Base-by-base conservation (phyloP, 2,329 filamentous ascomycete species). In the Talaromyces marneffei region DNA sequence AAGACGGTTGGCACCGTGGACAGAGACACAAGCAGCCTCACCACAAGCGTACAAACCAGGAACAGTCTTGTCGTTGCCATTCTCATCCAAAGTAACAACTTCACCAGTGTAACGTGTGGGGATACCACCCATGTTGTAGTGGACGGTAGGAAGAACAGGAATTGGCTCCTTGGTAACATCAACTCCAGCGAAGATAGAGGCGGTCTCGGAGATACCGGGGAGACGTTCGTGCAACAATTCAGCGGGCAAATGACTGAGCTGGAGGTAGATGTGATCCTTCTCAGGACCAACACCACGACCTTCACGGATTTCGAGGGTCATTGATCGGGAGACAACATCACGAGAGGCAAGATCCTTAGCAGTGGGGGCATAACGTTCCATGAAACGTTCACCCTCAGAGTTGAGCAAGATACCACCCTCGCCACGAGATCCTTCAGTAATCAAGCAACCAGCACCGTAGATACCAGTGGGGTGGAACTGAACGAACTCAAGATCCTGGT, bases 91-190 rank as follows among this genome's bases (percentile, higher is more conserved):
- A 18, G 91, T 95, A 68, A 99, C 79, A 64, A 97, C 94, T 80
- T 99, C 92, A 77, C 94, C 93, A 65, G 91, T 97, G 84, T 96
- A 97, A 73, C 91, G 91, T 68, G 94, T 97, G 57, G 93, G 93
- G 69, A 99, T 97, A 84, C 94, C 93, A 79, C 93, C 93, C 94
- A 97, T 99, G 85, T 97, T 97, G 85, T 99, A 99, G 84, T 99
- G 92, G 68, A 97, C 93, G 48, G 93, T 97, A 62, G 93, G 93
- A 65, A 97, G 84, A 67, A 97, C 93, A 64, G 93, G 93, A 69
- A 97, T 97, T 67, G 93, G 93, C 80, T 97, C 90, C 83, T 96
- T 97, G 74, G 87, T 89, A 69, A 99, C 93, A 77, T 99, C 94
- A 70, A 99, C 92, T 80, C 94, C 93, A 63, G 93, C 85, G 79